Percentiles rank a stretch among this genome's conserved stretches.
These are phyloP conservation scores for Diaporthe velutina DNA, from an alignment of 2,329 filamentous ascomycete genomes.

Conservation along the genomic window DNA sequence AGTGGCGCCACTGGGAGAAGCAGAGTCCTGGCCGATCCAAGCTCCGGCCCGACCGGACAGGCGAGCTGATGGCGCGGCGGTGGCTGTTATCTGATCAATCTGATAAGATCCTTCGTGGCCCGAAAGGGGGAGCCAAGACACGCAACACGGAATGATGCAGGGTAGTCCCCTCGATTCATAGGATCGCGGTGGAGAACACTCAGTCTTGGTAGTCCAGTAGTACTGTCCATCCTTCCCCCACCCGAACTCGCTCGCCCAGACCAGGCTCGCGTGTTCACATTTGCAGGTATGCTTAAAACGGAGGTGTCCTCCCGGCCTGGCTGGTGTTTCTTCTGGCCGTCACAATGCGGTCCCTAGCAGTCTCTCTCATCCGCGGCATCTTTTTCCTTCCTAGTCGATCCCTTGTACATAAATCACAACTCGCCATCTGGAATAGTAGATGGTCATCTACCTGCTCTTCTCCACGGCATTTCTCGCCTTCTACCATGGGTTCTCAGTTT, in stretches of 20 bases:
- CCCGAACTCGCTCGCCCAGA: background rate
- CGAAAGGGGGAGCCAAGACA: conserved; percentile 23
- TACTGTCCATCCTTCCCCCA: background rate
- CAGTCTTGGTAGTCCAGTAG: background rate
- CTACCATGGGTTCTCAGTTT: conserved; percentile 34
- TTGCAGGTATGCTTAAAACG: conserved; percentile 31
- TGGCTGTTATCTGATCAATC: conserved; percentile 45
- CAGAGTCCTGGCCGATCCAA: background rate
- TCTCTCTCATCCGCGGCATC: background rate
- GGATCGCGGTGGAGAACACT: conserved; percentile 3
- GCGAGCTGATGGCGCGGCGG: conserved; percentile 1
- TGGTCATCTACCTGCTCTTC: background rate
- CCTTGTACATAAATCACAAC: conserved; percentile 11
- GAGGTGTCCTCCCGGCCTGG: background rate
- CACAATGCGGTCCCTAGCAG: background rate
- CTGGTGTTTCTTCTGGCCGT: background rate
- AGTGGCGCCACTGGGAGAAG: conserved; percentile 10
- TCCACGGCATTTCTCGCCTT: background rate
- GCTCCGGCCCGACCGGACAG: conserved; percentile 9
- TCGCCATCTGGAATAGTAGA: background rate
- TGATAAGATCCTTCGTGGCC: conserved; percentile 37
- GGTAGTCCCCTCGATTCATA: conserved; percentile 23
- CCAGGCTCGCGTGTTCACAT: background rate
- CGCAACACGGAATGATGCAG: background rate
- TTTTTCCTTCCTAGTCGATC: background rate